Percentiles rank a stretch among this genome's conserved stretches.
phyloP scores from a whole-genome alignment of 768 basidiomycete genomes.

The Brasilioporus rufonigricans region DNA sequence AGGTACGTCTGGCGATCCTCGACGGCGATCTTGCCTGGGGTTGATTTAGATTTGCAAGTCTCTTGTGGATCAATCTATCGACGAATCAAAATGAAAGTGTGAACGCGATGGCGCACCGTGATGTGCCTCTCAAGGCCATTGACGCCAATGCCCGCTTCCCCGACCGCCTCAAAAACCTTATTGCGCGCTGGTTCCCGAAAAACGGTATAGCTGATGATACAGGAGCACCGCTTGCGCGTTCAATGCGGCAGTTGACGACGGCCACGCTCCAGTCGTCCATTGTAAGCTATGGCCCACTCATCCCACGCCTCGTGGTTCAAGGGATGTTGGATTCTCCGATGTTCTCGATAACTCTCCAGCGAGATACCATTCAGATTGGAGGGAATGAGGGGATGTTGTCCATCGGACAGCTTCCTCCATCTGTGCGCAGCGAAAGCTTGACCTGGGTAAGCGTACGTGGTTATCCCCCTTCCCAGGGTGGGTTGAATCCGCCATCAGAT shows the following conservation, averaged over 20 bases:
- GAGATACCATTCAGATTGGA: conserved; percentile 64
- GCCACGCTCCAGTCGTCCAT: conserved; percentile 42
- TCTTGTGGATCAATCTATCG: conserved; percentile 45
- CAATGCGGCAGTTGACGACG: conserved; percentile 13
- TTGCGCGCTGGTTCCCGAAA: conserved; percentile 20
- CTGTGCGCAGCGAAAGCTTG: conserved; percentile 45
- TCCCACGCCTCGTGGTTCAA: conserved; percentile 44
- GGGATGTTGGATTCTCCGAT: conserved; percentile 41
- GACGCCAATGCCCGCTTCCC: conserved; percentile 3
- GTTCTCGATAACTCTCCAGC: conserved; percentile 63
- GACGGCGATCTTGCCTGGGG: neutral
- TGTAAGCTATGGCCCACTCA: conserved; percentile 41
- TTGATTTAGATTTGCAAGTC: conserved; percentile 30
- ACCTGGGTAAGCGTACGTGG: conserved; percentile 65
- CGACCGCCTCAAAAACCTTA: conserved; percentile 11
- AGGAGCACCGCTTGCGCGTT: conserved; percentile 1
- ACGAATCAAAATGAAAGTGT: conserved; percentile 10
- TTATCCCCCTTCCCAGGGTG: conserved; percentile 52
- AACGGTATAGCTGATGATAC: neutral
- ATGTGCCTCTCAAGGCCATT: neutral
- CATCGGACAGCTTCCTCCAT: conserved; percentile 60
- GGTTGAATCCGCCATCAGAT: conserved; percentile 52
- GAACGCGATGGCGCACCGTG: neutral
- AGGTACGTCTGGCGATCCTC: conserved; percentile 42
- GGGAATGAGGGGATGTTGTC: conserved; percentile 65